Evolutionary conservation across 306 rosid genomes (phyloP), one percentile per base, ranked within the genome.

Genomic region (Vigna mungo): DNA sequence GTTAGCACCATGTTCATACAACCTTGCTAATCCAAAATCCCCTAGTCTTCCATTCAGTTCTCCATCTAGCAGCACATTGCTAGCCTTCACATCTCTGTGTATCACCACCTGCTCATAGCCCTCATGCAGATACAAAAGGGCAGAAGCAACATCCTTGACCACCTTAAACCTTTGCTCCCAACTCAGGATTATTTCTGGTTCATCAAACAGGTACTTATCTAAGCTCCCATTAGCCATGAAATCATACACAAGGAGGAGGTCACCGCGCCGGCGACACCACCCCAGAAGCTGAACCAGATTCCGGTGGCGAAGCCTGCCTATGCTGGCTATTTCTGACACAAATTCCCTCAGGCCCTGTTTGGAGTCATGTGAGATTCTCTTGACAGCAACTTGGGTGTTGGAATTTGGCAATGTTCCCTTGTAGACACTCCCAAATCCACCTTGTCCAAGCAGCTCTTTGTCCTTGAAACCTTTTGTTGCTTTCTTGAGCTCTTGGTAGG

Each of bases 281-380:
- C 97, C 97, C 34, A 90, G 62, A 0, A 92, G 65, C 46, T 90
- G 97, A 30, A 85, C 96, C 75, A 92, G 73, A 66, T 92, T 92
- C 75, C 92, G 83, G 75, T 92, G 97, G 8, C 97, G 94, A n/a
- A 92, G 96, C 72, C 88, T 72, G 13, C 97, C 97, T 13, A 90
- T 90, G 82, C 89, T 92, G 47, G 96, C 91, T 20, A 92, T 92
- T 76, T 92, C 97, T 0, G 97, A 78, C 0, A 89, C 88, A 49
- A 92, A 92, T 61, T 92, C 97, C 7, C 80, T 66, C n/a, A 92
- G 41, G 6, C 97, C 97, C 84, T 92, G 97, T 60, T 80, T 86
- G 15, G 97, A 92, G 36, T 90, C 96, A 9, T 87, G 91, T 1
- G 96, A 92, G 17, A 92, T 55, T 74, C 92, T 78, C 86, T 92